These are phyloP conservation scores for Guadua angustifolia DNA, from an alignment of 176 grass and related monocot genomes.

Conservation along the genomic window DNA sequence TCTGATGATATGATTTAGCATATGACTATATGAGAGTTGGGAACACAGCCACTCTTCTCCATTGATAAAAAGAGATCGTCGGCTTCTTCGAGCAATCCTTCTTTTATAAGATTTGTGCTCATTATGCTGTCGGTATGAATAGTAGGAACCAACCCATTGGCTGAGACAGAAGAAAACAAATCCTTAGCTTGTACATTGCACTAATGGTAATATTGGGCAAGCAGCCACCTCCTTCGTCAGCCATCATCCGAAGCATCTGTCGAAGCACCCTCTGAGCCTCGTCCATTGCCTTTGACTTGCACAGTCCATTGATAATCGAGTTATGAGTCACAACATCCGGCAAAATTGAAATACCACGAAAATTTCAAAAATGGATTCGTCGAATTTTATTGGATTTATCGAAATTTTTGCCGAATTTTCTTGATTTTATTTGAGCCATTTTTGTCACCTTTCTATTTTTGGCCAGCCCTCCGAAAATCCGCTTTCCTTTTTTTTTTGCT, in stretches of 20 bases:
- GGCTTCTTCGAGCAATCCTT: not conserved
- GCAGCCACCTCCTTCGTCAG: no score
- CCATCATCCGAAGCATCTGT: conserved; percentile 8
- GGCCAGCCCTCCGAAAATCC: no score
- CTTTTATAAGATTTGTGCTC: not conserved
- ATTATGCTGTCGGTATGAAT: not conserved
- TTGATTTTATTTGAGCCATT: no score
- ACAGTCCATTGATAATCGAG: conserved; percentile 5
- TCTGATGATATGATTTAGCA: not conserved
- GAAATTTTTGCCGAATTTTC: no score
- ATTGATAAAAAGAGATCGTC: not conserved
- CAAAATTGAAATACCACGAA: not conserved
- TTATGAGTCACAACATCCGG: conserved; percentile 33
- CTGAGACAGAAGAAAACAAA: not conserved
- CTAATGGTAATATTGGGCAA: not conserved
- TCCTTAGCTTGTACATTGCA: not conserved
- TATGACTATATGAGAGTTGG: not conserved
- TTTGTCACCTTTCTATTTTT: no score
- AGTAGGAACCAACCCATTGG: not conserved
- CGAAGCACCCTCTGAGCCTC: not conserved
- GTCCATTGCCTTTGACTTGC: conserved; percentile 3
- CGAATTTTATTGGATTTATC: no score
- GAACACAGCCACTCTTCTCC: not conserved
- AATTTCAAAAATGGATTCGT: no score
- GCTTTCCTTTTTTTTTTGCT: no score